Percentiles rank a stretch among this genome's conserved stretches.
phyloP scores from a whole-genome alignment of 1,284 basidiomycete genomes.

The Puccinia triticina region DNA sequence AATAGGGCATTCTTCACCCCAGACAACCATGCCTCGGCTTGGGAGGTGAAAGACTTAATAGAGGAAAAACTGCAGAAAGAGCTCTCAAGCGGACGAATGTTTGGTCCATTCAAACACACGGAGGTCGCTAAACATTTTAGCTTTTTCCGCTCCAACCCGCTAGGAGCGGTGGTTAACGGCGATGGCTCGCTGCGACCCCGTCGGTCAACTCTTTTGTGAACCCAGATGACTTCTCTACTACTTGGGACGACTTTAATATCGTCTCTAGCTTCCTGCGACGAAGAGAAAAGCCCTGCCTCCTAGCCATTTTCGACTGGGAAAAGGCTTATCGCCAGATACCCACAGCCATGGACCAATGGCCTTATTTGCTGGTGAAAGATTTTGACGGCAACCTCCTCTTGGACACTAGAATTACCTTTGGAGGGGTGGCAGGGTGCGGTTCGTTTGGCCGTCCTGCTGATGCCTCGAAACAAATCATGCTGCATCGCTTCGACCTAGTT shows the following conservation, averaged over 20 bases:
- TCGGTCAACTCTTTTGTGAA: not conserved
- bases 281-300: too few relatives aligned
- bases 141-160: not conserved
- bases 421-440: not conserved
- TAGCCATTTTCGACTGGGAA: too few relatives aligned
- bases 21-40: too few relatives aligned
- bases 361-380: too few relatives aligned
- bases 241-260: not conserved
- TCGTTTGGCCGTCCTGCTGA: constrained; percentile 16
- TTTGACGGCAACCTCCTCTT: too few relatives aligned
- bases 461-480: not conserved
- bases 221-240: too few relatives aligned
- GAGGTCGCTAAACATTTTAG: not conserved
- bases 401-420: too few relatives aligned
- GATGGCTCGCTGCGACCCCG: not conserved
- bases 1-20: too few relatives aligned
- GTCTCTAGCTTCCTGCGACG: too few relatives aligned
- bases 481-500: not conserved
- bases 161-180: not conserved
- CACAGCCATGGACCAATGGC: too few relatives aligned
- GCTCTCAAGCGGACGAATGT: not conserved
- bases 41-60: not conserved
- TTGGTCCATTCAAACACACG: not conserved
- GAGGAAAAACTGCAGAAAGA: not conserved
- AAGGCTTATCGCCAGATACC: too few relatives aligned